Evolutionary conservation across 257 asterid genomes (phyloP).

Genomic region (Solanum etuberosum): DNA sequence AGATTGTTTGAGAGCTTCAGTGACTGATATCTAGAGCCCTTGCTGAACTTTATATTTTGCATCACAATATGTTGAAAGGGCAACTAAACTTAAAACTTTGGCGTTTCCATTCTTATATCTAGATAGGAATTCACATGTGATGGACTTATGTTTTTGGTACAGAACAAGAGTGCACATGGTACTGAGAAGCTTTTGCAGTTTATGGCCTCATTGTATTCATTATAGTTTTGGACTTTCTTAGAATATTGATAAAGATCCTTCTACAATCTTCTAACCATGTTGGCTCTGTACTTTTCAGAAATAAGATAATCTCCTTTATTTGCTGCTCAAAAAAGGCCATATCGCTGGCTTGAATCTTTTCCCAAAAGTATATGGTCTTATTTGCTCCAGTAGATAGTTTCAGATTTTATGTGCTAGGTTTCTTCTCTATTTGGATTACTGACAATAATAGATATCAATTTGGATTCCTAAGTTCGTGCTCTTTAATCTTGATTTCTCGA

Average conservation of each 20-base stretch:
- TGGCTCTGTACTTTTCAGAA: background rate
- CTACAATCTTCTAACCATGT: background rate
- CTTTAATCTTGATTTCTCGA: background rate
- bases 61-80: background rate
- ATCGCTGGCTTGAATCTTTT: background rate
- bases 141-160: background rate
- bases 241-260: background rate
- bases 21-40: background rate
- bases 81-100: background rate
- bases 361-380: background rate
- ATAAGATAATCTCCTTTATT: background rate
- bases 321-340: background rate
- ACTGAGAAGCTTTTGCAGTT: background rate
- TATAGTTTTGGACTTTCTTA: background rate
- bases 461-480: background rate
- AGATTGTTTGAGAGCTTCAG: background rate
- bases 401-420: background rate
- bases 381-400: background rate
- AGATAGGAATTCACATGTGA: background rate
- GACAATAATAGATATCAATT: background rate
- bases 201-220: background rate
- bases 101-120: background rate
- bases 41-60: background rate
- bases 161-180: background rate
- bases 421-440: background rate